Base-by-base conservation (phyloP, 331 rosid genomes). In the Malus hybrid region DNA sequence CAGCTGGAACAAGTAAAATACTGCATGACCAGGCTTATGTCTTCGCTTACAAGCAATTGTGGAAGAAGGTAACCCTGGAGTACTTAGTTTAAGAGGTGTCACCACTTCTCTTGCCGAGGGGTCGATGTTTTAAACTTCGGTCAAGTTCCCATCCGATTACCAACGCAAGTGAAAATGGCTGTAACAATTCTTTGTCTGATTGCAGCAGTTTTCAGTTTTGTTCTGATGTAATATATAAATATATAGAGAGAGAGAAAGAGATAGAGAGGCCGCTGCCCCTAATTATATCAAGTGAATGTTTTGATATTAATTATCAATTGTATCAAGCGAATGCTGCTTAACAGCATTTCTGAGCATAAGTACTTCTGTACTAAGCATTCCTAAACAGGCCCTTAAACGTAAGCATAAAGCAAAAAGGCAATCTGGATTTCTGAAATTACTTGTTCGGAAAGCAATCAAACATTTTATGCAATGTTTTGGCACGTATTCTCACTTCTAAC, bases 11-110 rank as follows among this genome's bases (percentile, higher is more conserved):
- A 36, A 76, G 84, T 56, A 80, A 76, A 71, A 90, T 89, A 79
- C 83, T 87, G 77, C 99, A 88, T 74, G 91, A 90, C 32, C 88
- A 79, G 67, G 92, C 96, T n/a, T 94, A 90, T 71, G 93, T 90
- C 70, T 88, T 93, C 52, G 77, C 86, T 88, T 93, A 91, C 83
- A 83, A 80, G 82, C 91, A 82, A 80, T 74, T 84, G 59, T 89
- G 85, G 79, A 83, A 52, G 77, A 83, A 50, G 56, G 61, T 73
- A 28, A 44, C 22, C 22, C 4, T 24, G 44, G 44, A 18, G 28
- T 39, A 39, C 24, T 24, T 24, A 24, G 24, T 28, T 28, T 28
- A 28, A 28, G 29, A 28, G 29, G 29, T 11, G 55, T 3, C 34
- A 9, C 36, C 24, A 4, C 24, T 24, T 4, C 7, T 15, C n/a